A percentile compares a stretch with the other conserved stretches of the same genome.
Evolutionary conservation across 805 yeast genomes (phyloP).

Genomic region (Komagataella mondaviorum): DNA sequence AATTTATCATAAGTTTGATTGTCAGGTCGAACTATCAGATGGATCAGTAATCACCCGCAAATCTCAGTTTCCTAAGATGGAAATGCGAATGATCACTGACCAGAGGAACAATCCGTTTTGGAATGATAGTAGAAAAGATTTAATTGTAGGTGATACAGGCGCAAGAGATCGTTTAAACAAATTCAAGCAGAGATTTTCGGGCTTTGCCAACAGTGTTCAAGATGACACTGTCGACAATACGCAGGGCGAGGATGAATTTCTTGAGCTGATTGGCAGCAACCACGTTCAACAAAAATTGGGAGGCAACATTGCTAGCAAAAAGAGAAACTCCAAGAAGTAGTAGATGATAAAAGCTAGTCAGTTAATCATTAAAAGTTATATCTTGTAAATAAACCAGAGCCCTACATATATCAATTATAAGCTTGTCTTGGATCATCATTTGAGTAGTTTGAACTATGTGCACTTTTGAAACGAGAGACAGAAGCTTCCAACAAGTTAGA

Average conservation of each 20-base stretch:
- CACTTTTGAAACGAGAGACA: slow-evolving; percentile 7
- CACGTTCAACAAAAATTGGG: slow-evolving; percentile 21
- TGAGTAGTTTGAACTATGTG: not conserved
- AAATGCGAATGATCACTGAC: slow-evolving; percentile 74
- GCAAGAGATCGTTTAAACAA: slow-evolving; percentile 71
- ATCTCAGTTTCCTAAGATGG: slow-evolving; percentile 81
- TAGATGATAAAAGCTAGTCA: slow-evolving; percentile 7
- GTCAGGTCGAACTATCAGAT: slow-evolving; percentile 81
- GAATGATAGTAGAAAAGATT: slow-evolving; percentile 79
- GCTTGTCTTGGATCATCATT: not conserved
- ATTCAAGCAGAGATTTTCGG: slow-evolving; percentile 55
- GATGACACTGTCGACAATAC: slow-evolving; percentile 5
- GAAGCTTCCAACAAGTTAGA: slow-evolving; percentile 52
- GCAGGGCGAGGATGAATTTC: slow-evolving; percentile 30
- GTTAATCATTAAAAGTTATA: not conserved
- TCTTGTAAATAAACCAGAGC: not conserved
- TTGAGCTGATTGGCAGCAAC: slow-evolving; percentile 41
- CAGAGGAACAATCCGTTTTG: slow-evolving; percentile 79
- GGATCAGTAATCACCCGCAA: slow-evolving; percentile 81
- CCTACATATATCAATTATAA: not conserved
- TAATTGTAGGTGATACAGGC: slow-evolving; percentile 62
- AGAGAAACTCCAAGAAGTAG: slow-evolving; percentile 6
- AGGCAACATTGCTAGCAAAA: slow-evolving; percentile 20
- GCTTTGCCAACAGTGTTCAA: slow-evolving; percentile 23
- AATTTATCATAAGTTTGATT: slow-evolving; percentile 81